Evolutionary conservation across 2,329 filamentous ascomycete species (phyloP).

Genomic region (Mariannaea elegans): DNA sequence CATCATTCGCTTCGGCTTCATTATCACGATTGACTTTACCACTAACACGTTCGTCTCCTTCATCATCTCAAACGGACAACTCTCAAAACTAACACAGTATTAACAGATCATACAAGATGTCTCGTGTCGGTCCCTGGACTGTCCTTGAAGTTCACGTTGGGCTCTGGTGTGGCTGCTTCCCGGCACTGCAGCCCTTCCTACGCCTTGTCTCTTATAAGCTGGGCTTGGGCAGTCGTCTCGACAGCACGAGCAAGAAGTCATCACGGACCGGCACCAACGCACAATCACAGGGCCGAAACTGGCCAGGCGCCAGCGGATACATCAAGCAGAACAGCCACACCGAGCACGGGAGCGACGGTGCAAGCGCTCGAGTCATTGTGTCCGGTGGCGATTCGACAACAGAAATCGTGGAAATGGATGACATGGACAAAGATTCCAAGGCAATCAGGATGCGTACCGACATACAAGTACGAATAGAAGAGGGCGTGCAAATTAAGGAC

Average conservation of each 20-base stretch:
- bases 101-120: slow-evolving; percentile 48
- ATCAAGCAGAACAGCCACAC: slow-evolving; percentile 22
- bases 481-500: slow-evolving; percentile 25
- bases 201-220: slow-evolving; percentile 39
- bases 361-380: slow-evolving; percentile 6
- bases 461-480: slow-evolving; percentile 31
- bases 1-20: slow-evolving; percentile 47
- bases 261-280: slow-evolving; percentile 26
- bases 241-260: slow-evolving; percentile 32
- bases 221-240: slow-evolving; percentile 21
- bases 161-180: slow-evolving; percentile 53
- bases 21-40: slow-evolving; percentile 41
- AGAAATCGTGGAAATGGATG: slow-evolving; percentile 24
- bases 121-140: slow-evolving; percentile 47
- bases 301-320: slow-evolving; percentile 23
- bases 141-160: slow-evolving; percentile 52
- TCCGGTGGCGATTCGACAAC: slow-evolving; percentile 25
- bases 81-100: neutral
- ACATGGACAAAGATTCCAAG: slow-evolving; percentile 19
- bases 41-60: slow-evolving; percentile 43
- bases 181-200: slow-evolving; percentile 49
- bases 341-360: slow-evolving; percentile 16
- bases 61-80: neutral
- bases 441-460: slow-evolving; percentile 33
- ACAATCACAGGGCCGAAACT: slow-evolving; percentile 19